Conservation (phyloP, 257 asterid species). For the Jacaranda copaia region DNA sequence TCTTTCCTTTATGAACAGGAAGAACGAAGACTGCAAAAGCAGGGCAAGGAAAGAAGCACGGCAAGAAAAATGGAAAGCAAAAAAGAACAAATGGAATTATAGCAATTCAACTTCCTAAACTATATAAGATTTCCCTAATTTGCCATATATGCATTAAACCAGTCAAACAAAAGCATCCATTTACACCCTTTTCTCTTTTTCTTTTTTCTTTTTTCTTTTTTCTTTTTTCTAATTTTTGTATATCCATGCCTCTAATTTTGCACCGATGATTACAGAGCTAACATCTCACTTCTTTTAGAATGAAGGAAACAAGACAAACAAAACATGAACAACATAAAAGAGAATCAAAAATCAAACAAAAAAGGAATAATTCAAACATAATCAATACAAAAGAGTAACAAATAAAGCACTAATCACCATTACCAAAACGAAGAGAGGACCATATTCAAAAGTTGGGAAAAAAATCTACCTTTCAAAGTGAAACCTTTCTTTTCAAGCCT, state of each 20-base stretch:
- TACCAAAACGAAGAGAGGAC: neutral
- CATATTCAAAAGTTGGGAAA: neutral
- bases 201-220: neutral
- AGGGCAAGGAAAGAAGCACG: neutral
- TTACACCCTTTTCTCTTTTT: neutral
- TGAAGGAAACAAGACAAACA: neutral
- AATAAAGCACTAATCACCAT: neutral
- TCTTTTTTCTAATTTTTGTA: neutral
- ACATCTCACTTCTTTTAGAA: neutral
- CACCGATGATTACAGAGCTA: neutral
- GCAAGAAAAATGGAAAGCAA: too few relatives aligned
- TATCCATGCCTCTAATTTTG: neutral
- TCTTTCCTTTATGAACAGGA: neutral
- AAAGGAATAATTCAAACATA: neutral
- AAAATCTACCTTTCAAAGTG: slow-evolving; percentile 78
- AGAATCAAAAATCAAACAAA: neutral
- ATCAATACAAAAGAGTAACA: neutral
- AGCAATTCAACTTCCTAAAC: too few relatives aligned
- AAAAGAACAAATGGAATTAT: too few relatives aligned
- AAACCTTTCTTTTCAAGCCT: slow-evolving; percentile 96
- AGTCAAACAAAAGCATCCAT: neutral
- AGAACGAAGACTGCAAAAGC: neutral
- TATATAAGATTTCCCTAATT: too few relatives aligned
- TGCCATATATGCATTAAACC: too few relatives aligned
- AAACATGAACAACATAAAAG: neutral